Conservation (phyloP, 2,329 filamentous ascomycete genomes). For the Amauroascus niger region DNA sequence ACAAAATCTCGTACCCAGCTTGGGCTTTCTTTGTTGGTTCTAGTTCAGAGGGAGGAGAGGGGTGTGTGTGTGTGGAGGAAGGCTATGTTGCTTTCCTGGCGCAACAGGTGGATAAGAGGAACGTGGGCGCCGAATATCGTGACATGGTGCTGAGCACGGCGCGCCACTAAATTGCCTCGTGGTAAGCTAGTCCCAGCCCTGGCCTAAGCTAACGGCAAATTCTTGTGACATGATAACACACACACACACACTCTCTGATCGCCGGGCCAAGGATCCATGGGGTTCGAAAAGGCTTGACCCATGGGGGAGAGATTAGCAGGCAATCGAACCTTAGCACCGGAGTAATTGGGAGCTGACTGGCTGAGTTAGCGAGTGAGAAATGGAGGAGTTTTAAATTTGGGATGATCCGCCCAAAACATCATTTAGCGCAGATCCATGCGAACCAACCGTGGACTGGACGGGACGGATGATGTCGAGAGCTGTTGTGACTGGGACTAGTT, state of each 20-base stretch:
- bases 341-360: constrained; percentile 10
- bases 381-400: constrained; percentile 2
- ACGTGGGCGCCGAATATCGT: constrained; percentile 9
- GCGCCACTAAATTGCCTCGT: constrained; percentile 12
- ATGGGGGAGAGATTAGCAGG: constrained; percentile 3
- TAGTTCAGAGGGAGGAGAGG: background rate
- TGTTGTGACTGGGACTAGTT: background rate
- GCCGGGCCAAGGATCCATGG: constrained; percentile 10
- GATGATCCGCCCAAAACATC: constrained; percentile 11
- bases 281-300: constrained; percentile 3
- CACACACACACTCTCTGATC: constrained; percentile 3
- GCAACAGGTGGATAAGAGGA: background rate
- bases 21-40: constrained; percentile 11
- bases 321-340: constrained; percentile 3
- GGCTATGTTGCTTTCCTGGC: constrained; percentile 4
- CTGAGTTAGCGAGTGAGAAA: constrained; percentile 11
- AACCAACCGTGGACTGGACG: constrained; percentile 15
- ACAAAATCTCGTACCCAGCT: constrained; percentile 4
- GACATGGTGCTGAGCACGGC: constrained; percentile 10
- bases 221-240: background rate
- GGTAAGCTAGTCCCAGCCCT: constrained; percentile 5
- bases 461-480: constrained; percentile 5
- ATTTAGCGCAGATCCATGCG: constrained; percentile 17
- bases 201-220: constrained; percentile 2
- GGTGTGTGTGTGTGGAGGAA: background rate